These are phyloP conservation scores for Triticum aestivum DNA, from an alignment of 176 grass and related monocot genomes.

Conservation along the genomic window DNA sequence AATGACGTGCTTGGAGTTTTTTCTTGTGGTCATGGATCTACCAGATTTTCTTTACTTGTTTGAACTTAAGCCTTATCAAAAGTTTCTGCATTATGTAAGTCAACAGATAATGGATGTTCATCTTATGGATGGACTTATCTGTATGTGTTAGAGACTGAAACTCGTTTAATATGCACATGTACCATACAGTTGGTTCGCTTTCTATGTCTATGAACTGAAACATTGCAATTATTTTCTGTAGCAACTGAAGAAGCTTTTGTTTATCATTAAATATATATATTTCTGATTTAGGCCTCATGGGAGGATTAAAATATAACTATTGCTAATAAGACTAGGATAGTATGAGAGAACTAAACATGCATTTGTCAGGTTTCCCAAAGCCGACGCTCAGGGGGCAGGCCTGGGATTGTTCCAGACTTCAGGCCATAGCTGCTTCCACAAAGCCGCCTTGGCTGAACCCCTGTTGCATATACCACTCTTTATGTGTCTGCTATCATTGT, in stretches of 20 bases:
- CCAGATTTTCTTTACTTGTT: constrained; percentile 13
- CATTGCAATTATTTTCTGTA: constrained; percentile 3
- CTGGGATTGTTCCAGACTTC: background rate
- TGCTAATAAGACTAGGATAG: background rate
- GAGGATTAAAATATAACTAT: background rate
- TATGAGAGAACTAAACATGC: background rate
- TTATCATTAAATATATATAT: too few relatives aligned
- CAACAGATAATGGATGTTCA: background rate
- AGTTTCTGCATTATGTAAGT: background rate
- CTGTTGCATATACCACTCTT: background rate
- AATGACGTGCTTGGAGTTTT: background rate
- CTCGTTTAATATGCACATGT: background rate
- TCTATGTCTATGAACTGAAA: constrained; percentile 1
- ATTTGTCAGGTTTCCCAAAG: background rate
- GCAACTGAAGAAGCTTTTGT: constrained; percentile 1
- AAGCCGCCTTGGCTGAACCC: background rate
- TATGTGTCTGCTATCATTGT: background rate
- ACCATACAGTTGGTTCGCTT: background rate
- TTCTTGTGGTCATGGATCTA: background rate
- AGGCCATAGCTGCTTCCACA: background rate
- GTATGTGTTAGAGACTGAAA: background rate
- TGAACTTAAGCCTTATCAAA: constrained; percentile 1
- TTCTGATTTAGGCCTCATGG: constrained; percentile 10
- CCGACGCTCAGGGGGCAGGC: background rate
- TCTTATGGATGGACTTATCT: background rate